A percentile compares a stretch with the other conserved stretches of the same genome.
Evolutionary conservation across 441 rosid genomes (phyloP).

Genomic region (Biscutella laevigata): DNA sequence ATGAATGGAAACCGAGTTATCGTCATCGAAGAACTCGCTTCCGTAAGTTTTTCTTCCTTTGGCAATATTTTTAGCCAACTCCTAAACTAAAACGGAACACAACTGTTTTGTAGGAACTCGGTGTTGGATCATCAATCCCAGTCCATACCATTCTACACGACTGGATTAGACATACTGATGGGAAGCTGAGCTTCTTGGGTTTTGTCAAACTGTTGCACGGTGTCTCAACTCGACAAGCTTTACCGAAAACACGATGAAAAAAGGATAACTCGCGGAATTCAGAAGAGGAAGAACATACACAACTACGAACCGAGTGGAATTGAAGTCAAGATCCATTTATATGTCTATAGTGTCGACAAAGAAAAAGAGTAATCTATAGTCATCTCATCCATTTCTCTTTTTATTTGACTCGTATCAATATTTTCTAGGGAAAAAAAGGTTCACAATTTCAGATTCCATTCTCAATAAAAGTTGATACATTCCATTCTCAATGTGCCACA

Average conservation of each 20-base stretch:
- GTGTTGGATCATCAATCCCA: conserved; percentile 80
- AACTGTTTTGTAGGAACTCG: conserved; percentile 60
- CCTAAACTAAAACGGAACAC: not conserved
- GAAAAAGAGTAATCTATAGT: too few relatives aligned
- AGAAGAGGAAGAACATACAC: conserved; percentile 13
- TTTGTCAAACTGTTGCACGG: conserved; percentile 76
- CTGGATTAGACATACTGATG: conserved; percentile 83
- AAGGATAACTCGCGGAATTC: not conserved
- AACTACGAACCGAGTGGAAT: conserved; percentile 1
- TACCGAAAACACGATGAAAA: conserved; percentile 37
- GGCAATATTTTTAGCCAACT: not conserved
- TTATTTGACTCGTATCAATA: not conserved
- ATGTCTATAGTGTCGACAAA: conserved; percentile 11
- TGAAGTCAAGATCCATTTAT: conserved; percentile 8
- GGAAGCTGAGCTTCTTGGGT: conserved; percentile 93
- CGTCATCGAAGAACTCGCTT: conserved; percentile 82
- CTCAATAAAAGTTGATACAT: not conserved
- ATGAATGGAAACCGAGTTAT: conserved; percentile 82
- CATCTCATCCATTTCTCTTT: too few relatives aligned
- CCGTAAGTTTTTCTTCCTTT: conserved; percentile 38
- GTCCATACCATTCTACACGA: conserved; percentile 75
- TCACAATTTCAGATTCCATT: not conserved
- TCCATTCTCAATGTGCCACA: not conserved
- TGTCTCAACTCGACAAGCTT: conserved; percentile 45
- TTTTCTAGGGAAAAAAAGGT: not conserved